phyloP scores from a whole-genome alignment of 257 asterid species.

The Jasminum sambac region DNA sequence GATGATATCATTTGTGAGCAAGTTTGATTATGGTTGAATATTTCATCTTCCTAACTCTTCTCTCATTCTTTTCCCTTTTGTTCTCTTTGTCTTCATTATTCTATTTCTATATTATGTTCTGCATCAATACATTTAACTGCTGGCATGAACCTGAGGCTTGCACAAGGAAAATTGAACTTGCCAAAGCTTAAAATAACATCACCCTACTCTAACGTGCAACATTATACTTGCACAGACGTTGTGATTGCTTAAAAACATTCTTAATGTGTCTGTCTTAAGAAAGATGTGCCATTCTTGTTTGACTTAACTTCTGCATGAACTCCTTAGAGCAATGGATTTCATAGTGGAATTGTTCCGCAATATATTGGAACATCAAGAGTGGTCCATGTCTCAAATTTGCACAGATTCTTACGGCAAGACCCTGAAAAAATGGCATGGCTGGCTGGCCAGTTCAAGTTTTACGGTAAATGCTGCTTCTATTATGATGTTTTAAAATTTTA shows the following conservation, averaged over 20 bases:
- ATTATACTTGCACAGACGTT: neutral
- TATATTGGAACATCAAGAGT: slow-evolving; percentile 73
- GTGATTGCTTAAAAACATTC: slow-evolving; percentile 15
- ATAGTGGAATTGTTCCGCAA: slow-evolving; percentile 77
- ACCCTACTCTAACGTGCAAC: neutral
- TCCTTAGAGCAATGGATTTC: slow-evolving; percentile 94
- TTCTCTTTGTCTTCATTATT: too few species aligned
- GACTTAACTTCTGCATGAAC: slow-evolving; percentile 14
- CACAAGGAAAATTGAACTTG: neutral
- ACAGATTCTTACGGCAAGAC: slow-evolving; percentile 79
- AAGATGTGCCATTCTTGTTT: neutral
- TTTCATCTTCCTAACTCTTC: too few species aligned
- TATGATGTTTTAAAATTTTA: slow-evolving; percentile 15
- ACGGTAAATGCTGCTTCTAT: slow-evolving; percentile 45
- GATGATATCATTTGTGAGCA: too few species aligned
- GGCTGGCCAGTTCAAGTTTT: slow-evolving; percentile 97
- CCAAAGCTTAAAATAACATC: neutral
- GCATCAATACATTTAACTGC: neutral
- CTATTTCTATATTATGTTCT: too few species aligned
- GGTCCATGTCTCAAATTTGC: slow-evolving; percentile 94
- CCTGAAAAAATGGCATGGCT: slow-evolving; percentile 90
- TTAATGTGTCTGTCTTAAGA: slow-evolving; percentile 10
- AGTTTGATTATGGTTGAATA: too few species aligned
- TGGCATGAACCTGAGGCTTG: neutral
- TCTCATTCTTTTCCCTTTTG: too few species aligned